Base-by-base conservation (phyloP, 257 asterid species). In the Solanum bulbocastanum region DNA sequence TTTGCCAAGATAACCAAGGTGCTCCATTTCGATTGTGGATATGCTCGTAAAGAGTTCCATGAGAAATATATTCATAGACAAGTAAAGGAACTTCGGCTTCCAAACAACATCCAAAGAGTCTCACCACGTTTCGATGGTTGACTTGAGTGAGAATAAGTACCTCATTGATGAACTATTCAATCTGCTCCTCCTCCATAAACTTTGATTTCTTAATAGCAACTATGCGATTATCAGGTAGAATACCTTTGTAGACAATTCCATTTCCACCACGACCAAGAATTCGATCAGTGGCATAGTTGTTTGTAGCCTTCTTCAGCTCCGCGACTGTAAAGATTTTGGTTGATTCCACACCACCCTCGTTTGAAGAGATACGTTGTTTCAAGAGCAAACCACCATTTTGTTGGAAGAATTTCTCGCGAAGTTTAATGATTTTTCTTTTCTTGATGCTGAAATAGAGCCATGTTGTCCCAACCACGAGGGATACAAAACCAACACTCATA, bases 101-200 rank as follows among this genome's bases (percentile, higher is more conserved):
- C 73, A 94, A 32, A 90, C 98, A 95, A 66, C 95, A 93, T 12
- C 95, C 96, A 10, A 95, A 49, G 40, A 95, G 91, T 49, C 89
- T 95, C 62, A 95, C 97, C 1, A 94, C 97, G 3, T 94, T 94
- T 14, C 97, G 40, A 36, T 94, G 98, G 84, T 93, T 93, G 18
- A 95, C 88, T 65, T 95, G 94, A 20, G 96, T 91, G 39, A 94
- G 88, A 71, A 95, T 92, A 23, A 92, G 86, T 35, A 95, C 94
- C 90, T 94, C 98, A 68, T 95, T 95, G 83, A 95, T 95, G 91
- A 95, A 95, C 85, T 89, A 90, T 83, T 95, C 98, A 10, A 94
- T 90, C 27, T 94, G 96, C 14, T 46, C 83, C 65, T 92, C 90
- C 0, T 93, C 96, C 92, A 93, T 89, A 3, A 91, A 27, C 49